These are phyloP conservation scores for Petunia hybrid DNA, from an alignment of 305 asterid genomes.

Conservation along the genomic window DNA sequence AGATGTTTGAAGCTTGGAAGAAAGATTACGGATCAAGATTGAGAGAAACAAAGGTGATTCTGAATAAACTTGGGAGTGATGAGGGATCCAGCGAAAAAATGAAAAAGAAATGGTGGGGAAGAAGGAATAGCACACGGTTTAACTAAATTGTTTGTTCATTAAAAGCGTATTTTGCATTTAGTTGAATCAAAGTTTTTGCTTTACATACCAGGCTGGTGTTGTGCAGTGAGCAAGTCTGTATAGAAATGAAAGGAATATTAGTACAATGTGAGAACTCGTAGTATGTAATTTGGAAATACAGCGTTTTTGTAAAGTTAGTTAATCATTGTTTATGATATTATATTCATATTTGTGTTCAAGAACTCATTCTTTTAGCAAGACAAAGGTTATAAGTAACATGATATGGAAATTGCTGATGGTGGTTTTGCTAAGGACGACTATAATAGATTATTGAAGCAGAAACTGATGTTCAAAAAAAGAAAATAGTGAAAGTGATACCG, in stretches of 20 bases:
- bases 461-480: background rate
- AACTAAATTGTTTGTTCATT: constrained; percentile 33
- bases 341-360: constrained; percentile 17
- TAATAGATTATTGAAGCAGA: constrained; percentile 17
- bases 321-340: constrained; percentile 7
- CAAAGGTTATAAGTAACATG: background rate
- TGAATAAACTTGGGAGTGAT: constrained; percentile 80
- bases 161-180: background rate
- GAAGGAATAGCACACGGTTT: constrained; percentile 77
- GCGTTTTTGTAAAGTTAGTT: constrained; percentile 18
- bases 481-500: background rate
- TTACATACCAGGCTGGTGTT: constrained; percentile 27
- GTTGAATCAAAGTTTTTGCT: constrained; percentile 17
- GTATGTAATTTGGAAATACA: constrained; percentile 18
- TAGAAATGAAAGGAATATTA: constrained; percentile 24
- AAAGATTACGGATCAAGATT: constrained; percentile 84
- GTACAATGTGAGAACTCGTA: constrained; percentile 14
- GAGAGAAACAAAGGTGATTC: constrained; percentile 88
- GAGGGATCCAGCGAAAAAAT: constrained; percentile 66
- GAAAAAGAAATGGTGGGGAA: constrained; percentile 93
- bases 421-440: background rate
- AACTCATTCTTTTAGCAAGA: background rate
- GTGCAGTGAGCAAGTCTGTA: constrained; percentile 25
- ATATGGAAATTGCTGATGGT: background rate
- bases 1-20: constrained; percentile 95